Conservation (phyloP, 257 asterid species). For the Penstemon davidsonii region DNA sequence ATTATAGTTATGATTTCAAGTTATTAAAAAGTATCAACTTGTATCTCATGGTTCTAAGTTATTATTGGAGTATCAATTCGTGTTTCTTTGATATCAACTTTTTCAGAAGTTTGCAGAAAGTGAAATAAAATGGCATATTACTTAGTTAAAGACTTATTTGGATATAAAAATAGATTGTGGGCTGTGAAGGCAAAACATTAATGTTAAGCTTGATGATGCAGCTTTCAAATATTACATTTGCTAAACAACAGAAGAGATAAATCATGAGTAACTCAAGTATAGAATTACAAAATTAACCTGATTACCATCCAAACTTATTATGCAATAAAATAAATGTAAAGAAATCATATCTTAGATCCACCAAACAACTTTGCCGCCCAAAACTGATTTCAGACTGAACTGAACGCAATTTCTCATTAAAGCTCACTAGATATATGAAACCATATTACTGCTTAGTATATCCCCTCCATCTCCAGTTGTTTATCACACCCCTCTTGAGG, state of each 20-base stretch:
- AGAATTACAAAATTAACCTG: constrained; percentile 1
- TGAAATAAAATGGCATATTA: neutral
- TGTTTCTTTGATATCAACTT: neutral
- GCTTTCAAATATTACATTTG: constrained; percentile 14
- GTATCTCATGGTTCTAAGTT: neutral
- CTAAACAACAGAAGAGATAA: neutral
- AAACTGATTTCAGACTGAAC: constrained; percentile 3
- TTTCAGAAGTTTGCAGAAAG: neutral
- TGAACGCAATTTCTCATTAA: neutral
- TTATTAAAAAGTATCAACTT: constrained; percentile 10
- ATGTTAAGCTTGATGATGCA: constrained; percentile 1
- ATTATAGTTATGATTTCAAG: constrained; percentile 4
- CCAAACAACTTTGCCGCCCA: neutral
- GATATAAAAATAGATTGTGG: constrained; percentile 7
- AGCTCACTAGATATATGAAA: constrained; percentile 6
- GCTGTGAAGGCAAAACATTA: constrained; percentile 9
- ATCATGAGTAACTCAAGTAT: constrained; percentile 8
- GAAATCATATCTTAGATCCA: neutral
- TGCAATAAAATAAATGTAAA: constrained; percentile 15
- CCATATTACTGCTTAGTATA: neutral
- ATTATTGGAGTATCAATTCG: neutral
- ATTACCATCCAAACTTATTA: neutral
- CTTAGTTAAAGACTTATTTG: neutral
- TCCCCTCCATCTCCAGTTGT: neutral
- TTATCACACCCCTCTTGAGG: neutral